Conservation (phyloP, 1,139 yeast genomes). For the Arxiozyma slooffiae region DNA sequence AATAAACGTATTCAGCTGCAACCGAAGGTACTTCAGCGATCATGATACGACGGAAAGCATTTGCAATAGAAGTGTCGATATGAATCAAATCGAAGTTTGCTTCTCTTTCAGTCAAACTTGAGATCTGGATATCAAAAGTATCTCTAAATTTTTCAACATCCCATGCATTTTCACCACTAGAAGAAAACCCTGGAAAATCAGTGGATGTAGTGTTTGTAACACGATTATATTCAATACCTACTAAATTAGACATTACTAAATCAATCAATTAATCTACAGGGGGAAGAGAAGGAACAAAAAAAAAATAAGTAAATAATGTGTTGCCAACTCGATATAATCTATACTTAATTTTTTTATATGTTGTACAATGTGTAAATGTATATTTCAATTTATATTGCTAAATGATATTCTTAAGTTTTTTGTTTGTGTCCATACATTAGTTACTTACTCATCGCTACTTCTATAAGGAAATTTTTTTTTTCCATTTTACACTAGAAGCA, state of each 20-base stretch:
- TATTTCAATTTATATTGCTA: no score
- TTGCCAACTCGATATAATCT: no score
- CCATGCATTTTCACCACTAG: constrained; percentile 68
- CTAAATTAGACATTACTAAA: constrained; percentile 42
- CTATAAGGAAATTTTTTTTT: no score
- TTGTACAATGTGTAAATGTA: no score
- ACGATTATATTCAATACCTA: constrained; percentile 82
- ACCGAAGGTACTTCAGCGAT: constrained; percentile 92
- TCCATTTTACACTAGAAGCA: no score
- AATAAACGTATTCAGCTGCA: constrained; percentile 84
- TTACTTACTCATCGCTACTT: no score
- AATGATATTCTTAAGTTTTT: no score
- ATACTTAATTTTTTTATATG: no score
- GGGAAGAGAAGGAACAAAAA: not conserved
- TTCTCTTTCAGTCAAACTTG: constrained; percentile 52
- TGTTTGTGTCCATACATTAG: no score
- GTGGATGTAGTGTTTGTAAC: constrained; percentile 81
- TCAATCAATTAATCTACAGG: not conserved
- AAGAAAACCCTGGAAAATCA: constrained; percentile 78
- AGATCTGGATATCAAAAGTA: constrained; percentile 58
- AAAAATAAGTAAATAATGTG: no score
- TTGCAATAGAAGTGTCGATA: constrained; percentile 84
- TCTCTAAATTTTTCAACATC: constrained; percentile 69
- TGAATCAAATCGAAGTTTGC: constrained; percentile 83
- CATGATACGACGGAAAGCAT: constrained; percentile 96